Percentiles rank a stretch among this genome's conserved stretches.
Conservation (phyloP, 2,329 filamentous ascomycete species). For the Corniculantispora saksenae region DNA sequence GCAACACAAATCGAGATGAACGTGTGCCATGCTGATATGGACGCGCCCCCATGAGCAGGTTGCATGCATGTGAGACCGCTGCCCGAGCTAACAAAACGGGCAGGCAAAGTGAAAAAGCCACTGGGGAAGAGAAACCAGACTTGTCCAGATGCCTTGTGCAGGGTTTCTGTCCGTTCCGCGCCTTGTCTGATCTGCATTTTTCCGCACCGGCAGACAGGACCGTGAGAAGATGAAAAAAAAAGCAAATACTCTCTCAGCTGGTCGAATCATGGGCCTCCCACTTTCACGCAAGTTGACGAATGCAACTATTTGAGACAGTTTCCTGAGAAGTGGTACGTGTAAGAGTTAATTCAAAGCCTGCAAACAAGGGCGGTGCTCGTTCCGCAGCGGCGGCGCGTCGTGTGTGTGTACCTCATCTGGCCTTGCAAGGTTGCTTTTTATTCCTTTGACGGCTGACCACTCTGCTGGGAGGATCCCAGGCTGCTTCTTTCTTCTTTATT, state of each 20-base stretch:
- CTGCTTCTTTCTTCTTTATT: neutral
- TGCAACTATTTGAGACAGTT: neutral
- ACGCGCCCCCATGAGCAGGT: neutral
- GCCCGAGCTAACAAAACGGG: constrained; percentile 2
- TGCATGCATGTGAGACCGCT: constrained; percentile 10
- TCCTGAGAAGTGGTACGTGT: neutral
- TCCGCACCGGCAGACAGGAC: too few species aligned
- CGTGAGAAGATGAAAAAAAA: neutral
- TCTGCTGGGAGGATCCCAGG: neutral
- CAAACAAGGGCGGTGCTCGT: neutral
- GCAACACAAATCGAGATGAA: constrained; percentile 17
- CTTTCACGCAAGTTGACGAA: neutral
- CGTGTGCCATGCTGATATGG: neutral
- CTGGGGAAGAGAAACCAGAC: too few species aligned
- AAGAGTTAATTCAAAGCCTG: neutral
- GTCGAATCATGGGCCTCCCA: neutral
- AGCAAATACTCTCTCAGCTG: too few species aligned
- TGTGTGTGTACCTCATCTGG: constrained; percentile 1
- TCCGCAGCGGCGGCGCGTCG: neutral
- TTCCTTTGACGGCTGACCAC: neutral
- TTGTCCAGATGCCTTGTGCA: too few species aligned
- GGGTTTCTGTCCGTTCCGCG: too few species aligned
- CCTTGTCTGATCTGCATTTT: too few species aligned
- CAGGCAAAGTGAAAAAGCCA: neutral
- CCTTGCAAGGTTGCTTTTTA: neutral